A percentile compares a stretch with the other conserved stretches of the same genome.
Evolutionary conservation across 441 rosid species (phyloP).

Genomic region (Syzygium malaccense): DNA sequence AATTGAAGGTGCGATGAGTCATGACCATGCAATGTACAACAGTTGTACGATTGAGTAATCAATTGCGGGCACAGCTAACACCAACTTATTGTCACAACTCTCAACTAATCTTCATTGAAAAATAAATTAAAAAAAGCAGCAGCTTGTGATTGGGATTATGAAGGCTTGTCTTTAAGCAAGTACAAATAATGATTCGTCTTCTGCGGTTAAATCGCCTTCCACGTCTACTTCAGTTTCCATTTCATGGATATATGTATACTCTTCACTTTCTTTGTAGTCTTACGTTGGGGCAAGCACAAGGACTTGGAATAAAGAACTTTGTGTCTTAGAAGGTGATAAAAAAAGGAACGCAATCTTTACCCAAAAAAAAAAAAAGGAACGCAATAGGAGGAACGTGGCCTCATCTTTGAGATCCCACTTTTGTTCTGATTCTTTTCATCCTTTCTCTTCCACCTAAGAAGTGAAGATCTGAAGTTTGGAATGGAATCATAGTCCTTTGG

Average conservation of each 20-base stretch:
- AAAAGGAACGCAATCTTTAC: background rate
- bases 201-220: background rate
- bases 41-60: background rate
- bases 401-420: background rate
- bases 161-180: background rate
- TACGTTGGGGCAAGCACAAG: background rate
- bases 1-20: background rate
- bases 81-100: background rate
- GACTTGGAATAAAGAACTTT: background rate
- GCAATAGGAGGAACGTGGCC: background rate
- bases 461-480: background rate
- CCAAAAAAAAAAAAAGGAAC: background rate
- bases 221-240: background rate
- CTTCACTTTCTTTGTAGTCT: background rate
- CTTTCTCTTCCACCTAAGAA: background rate
- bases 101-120: background rate
- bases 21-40: background rate
- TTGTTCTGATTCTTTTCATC: background rate
- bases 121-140: background rate
- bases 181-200: background rate
- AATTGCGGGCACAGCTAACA: background rate
- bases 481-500: background rate
- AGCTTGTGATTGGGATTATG: background rate
- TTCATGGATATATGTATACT: background rate
- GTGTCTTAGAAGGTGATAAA: background rate